Evolutionary conservation across 139 green algal genomes (phyloP).

Genomic region (Marvania coccoides): DNA sequence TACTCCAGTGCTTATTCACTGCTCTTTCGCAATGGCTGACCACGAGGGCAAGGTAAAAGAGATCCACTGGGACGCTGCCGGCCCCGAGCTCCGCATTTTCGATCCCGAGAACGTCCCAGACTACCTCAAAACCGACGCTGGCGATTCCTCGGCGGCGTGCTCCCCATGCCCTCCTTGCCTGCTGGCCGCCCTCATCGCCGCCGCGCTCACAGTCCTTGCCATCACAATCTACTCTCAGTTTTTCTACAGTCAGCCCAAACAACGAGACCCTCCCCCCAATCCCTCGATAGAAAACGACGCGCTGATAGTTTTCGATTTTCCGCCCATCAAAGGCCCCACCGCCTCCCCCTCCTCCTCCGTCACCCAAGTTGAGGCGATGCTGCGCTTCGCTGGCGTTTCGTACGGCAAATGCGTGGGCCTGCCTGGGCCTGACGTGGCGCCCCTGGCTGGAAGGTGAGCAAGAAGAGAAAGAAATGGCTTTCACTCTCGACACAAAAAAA

Average conservation of each 20-base stretch:
- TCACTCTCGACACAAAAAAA: too few relatives aligned
- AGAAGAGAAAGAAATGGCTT: neutral
- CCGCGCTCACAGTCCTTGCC: neutral
- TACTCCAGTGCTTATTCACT: too few relatives aligned
- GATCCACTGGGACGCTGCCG: neutral
- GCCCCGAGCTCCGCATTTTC: neutral
- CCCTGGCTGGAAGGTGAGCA: neutral
- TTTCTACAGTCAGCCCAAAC: neutral
- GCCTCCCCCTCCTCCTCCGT: neutral
- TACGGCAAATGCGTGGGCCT: neutral
- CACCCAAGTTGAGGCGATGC: slow-evolving; percentile 3
- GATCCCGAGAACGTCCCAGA: too few relatives aligned
- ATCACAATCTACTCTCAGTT: neutral
- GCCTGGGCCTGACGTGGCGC: neutral
- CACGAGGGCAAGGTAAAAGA: neutral
- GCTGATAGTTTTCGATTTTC: too few relatives aligned
- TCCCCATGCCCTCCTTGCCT: neutral
- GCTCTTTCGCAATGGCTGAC: too few relatives aligned
- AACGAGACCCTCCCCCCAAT: neutral
- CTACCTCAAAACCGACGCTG: too few relatives aligned
- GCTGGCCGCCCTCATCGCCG: neutral
- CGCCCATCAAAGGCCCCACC: neutral
- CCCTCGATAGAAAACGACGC: too few relatives aligned
- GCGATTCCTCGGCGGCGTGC: neutral
- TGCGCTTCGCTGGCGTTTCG: slow-evolving; percentile 1